Evolutionary conservation across 2,329 filamentous ascomycete genomes (phyloP).

Genomic region (Sordariomycetes sp.): DNA sequence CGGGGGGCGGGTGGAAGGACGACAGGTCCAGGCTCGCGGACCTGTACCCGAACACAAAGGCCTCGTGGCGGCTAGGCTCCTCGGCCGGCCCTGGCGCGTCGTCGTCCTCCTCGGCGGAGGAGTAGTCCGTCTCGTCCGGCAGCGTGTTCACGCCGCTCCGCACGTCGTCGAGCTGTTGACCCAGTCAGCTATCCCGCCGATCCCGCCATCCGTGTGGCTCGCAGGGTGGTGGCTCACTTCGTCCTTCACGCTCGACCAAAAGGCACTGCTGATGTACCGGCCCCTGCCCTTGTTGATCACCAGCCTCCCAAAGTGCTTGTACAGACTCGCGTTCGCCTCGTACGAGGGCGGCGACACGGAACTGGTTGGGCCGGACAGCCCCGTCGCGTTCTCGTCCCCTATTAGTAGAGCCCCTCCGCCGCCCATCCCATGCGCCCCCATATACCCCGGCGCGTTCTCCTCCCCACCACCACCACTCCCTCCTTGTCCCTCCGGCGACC

Average conservation of each 20-base stretch:
- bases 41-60: conserved; percentile 63
- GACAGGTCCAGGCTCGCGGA: conserved; percentile 59
- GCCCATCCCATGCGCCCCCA: background rate
- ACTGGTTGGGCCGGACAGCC: background rate
- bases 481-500: background rate
- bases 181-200: background rate
- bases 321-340: conserved; percentile 1
- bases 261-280: conserved; percentile 64
- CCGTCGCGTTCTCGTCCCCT: background rate
- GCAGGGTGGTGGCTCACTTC: conserved; percentile 38
- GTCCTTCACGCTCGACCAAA: conserved; percentile 67
- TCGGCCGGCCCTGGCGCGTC: conserved; percentile 14
- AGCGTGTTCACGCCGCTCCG: conserved; percentile 25
- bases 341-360: background rate
- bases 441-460: background rate
- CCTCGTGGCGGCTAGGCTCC: conserved; percentile 41
- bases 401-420: background rate
- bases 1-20: conserved; percentile 52
- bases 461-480: background rate
- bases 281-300: conserved; percentile 50
- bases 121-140: conserved; percentile 41
- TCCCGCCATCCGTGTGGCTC: no score
- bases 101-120: conserved; percentile 41
- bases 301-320: conserved; percentile 51
- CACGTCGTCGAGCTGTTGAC: conserved; percentile 27